Evolutionary conservation across 2,329 filamentous ascomycete genomes (phyloP), one percentile per base, ranked within the genome.

Genomic region (Calonectria honghensis): DNA sequence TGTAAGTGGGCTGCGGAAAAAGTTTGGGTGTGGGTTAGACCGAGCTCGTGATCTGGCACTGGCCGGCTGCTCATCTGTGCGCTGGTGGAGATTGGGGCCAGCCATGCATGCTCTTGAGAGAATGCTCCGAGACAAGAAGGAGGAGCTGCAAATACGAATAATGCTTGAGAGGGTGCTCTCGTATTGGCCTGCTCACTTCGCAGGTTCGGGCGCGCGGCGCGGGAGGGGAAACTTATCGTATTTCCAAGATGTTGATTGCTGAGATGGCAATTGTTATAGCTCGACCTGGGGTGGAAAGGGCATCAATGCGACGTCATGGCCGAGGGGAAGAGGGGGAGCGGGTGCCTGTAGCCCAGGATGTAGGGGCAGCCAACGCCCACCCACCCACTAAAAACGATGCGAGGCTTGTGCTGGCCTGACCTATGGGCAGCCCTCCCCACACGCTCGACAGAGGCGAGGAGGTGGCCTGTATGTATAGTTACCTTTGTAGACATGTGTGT

Each of bases 11-110:
- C 57, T 41, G 50, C 29, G 27, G 41, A 50, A 71, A 52, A 71
- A 71, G 57, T 68, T 68, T 57, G 50, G 52, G 52, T n/a, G 39
- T 61, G 68, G 68, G 45, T 57, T 71, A 71, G 37, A 57, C 48
- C 14, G 37, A 63, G 68, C 59, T 65, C 57, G 57, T 63, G 57
- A 63, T 39, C 48, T 29, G 50, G 48, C 64, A 50, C 41, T 50
- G 61, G 61, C 11, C 61, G 27, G 27, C 61, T 50, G 65, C 48
- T 54, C 35, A 54, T 54, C 66, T 68, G 52, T 59, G 66, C 52
- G 66, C 20, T n/a, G 51, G 29, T 39, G 52, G 35, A 68, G 51
- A 59, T 48, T 48, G 39, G 9, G 29, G 14, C 39, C 52, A 41
- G 41, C 41, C 61, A 35, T 41, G 32, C 52, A 57, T 57, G 57